Evolutionary conservation across 164 flowering plant genomes (phyloP).

Genomic region (Warburgia ugandensis): DNA sequence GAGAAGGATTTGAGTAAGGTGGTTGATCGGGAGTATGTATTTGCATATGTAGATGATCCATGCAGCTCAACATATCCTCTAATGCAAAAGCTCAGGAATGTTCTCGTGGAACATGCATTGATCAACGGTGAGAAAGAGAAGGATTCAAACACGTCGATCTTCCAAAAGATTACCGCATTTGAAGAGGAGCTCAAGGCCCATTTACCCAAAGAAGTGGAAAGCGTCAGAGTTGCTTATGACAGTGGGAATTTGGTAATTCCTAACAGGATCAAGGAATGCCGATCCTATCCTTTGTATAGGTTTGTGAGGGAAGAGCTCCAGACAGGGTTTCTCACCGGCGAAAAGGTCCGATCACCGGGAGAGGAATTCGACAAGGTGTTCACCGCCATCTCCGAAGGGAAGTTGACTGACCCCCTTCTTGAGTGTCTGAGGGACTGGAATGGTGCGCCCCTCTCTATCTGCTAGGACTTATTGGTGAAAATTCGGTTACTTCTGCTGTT

Average conservation of each 20-base stretch:
- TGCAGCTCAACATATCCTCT: conserved; percentile 41
- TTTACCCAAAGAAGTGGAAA: conserved; percentile 45
- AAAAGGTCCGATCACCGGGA: conserved; percentile 40
- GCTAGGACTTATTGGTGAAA: conserved; percentile 10
- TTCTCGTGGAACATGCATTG: conserved; percentile 47
- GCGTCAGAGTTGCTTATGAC: conserved; percentile 25
- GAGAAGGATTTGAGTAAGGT: conserved; percentile 55
- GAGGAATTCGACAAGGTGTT: conserved; percentile 57
- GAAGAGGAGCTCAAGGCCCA: conserved; percentile 48
- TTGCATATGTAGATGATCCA: conserved; percentile 53
- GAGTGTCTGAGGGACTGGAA: conserved; percentile 49
- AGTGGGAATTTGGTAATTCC: conserved; percentile 25
- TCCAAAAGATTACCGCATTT: conserved; percentile 40
- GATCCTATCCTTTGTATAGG: conserved; percentile 51
- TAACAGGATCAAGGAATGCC: conserved; percentile 47
- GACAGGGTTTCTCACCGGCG: conserved; percentile 40
- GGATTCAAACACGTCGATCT: conserved; percentile 30
- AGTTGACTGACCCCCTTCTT: conserved; percentile 46
- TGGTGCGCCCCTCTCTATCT: conserved; percentile 52
- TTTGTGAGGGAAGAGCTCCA: conserved; percentile 47
- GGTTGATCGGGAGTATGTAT: conserved; percentile 39
- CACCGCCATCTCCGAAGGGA: conserved; percentile 39
- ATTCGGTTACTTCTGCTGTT: background rate
- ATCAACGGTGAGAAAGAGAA: conserved; percentile 28
- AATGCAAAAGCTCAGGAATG: conserved; percentile 54